Percentiles rank a stretch among this genome's conserved stretches.
Conservation (phyloP, 2,329 filamentous ascomycete genomes). For the Nigrospora oryzae region DNA sequence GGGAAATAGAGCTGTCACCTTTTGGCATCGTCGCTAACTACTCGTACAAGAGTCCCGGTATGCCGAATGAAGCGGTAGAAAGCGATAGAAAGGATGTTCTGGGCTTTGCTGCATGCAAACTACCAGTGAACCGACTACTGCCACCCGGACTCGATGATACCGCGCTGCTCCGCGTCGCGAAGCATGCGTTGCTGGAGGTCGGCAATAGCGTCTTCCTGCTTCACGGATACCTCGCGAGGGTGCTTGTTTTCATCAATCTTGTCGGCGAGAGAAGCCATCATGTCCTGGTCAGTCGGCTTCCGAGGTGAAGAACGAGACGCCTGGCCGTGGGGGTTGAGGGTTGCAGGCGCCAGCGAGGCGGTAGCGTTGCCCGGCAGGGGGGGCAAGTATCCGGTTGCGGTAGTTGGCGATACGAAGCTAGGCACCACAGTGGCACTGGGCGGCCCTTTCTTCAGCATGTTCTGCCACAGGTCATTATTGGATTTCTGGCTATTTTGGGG, state of each 20-base stretch:
- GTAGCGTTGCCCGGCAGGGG: conserved; percentile 44
- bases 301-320: conserved; percentile 16
- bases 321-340: conserved; percentile 27
- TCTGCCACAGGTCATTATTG: conserved; percentile 37
- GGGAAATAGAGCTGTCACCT: too few species aligned
- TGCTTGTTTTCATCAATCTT: conserved; percentile 37
- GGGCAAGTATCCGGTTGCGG: conserved; percentile 44
- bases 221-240: conserved; percentile 21
- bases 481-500: conserved; percentile 27
- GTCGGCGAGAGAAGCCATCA: conserved; percentile 15
- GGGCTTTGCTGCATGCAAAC: too few species aligned
- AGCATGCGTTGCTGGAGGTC: conserved; percentile 20
- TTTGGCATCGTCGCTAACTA: too few species aligned
- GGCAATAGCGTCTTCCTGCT: conserved; percentile 19
- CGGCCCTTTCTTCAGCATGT: conserved; percentile 42
- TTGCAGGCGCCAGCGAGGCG: conserved; percentile 37
- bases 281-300: conserved; percentile 15
- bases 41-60: too few species aligned
- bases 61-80: not conserved
- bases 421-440: conserved; percentile 36
- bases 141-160: conserved; percentile 20
- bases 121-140: conserved; percentile 7
- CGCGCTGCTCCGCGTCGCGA: conserved; percentile 20
- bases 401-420: conserved; percentile 42
- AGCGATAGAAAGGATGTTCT: not conserved